Evolutionary conservation across 495 filamentous ascomycete genomes (phyloP).

Genomic region (Penicillium coprophilum): DNA sequence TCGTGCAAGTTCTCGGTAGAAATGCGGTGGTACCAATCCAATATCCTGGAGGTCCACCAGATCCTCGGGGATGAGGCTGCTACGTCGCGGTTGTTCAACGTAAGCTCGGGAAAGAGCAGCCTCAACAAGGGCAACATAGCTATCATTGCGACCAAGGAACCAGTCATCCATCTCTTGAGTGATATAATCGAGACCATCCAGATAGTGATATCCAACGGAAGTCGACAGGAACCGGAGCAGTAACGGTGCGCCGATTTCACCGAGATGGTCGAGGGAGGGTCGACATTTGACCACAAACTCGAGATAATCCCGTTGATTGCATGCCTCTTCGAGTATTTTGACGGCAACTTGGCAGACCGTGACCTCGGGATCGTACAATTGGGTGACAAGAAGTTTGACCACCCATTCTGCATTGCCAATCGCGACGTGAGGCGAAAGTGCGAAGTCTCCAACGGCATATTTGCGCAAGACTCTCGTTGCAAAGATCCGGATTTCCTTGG

Average conservation of each 20-base stretch:
- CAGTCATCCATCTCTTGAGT: constrained; percentile 99
- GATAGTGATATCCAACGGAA: constrained; percentile 93
- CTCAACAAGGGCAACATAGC: constrained; percentile 91
- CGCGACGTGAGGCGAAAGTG: constrained; percentile 30
- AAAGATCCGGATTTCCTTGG: constrained; percentile 86
- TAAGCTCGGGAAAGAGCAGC: constrained; percentile 91
- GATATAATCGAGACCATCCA: constrained; percentile 96
- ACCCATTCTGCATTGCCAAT: constrained; percentile 79
- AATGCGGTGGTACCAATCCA: constrained; percentile 84
- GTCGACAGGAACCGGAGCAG: constrained; percentile 92
- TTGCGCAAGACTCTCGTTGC: constrained; percentile 80
- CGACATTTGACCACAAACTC: constrained; percentile 96
- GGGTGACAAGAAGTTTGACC: constrained; percentile 91
- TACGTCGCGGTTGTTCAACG: constrained; percentile 53
- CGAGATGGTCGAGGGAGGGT: constrained; percentile 92
- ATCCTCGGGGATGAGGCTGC: constrained; percentile 50
- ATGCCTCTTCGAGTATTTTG: constrained; percentile 95
- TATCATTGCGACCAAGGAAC: constrained; percentile 94
- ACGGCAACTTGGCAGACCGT: constrained; percentile 94
- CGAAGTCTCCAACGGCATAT: constrained; percentile 59
- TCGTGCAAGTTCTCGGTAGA: constrained; percentile 91
- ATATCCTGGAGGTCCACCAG: constrained; percentile 59
- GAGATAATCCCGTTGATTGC: constrained; percentile 82
- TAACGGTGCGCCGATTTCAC: constrained; percentile 93
- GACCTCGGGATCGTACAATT: constrained; percentile 94